These are phyloP conservation scores for Suillus luteus DNA, from an alignment of 768 basidiomycete species.

Conservation along the genomic window DNA sequence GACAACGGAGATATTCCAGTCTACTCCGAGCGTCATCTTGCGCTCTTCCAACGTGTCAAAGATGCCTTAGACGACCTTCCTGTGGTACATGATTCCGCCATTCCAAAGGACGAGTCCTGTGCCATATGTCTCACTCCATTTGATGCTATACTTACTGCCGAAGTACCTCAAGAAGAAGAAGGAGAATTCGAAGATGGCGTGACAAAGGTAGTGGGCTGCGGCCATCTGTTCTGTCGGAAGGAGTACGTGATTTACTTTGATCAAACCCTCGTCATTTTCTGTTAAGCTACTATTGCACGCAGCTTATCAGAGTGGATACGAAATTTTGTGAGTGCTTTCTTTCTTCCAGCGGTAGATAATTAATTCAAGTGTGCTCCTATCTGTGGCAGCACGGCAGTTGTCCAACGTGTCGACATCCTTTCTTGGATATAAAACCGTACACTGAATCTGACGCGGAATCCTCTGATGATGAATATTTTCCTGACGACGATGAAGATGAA, in stretches of 20 bases:
- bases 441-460: slow-evolving; percentile 64
- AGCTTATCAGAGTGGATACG: slow-evolving; percentile 72
- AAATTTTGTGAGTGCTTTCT: slow-evolving; percentile 43
- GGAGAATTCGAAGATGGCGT: slow-evolving; percentile 38
- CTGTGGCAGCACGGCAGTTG: slow-evolving; percentile 63
- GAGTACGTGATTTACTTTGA: slow-evolving; percentile 48
- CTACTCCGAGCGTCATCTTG: slow-evolving; percentile 17
- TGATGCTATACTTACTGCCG: slow-evolving; percentile 41
- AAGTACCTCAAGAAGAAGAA: slow-evolving; percentile 15
- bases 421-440: slow-evolving; percentile 53
- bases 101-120: slow-evolving; percentile 56
- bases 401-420: slow-evolving; percentile 63
- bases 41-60: slow-evolving; percentile 33
- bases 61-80: slow-evolving; percentile 48
- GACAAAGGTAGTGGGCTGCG: slow-evolving; percentile 59
- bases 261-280: background rate
- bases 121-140: slow-evolving; percentile 67
- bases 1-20: slow-evolving; percentile 19
- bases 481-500: slow-evolving; percentile 47
- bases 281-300: background rate
- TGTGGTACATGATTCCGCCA: slow-evolving; percentile 37
- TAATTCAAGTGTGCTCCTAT: slow-evolving; percentile 10
- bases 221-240: slow-evolving; percentile 66
- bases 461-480: slow-evolving; percentile 69
- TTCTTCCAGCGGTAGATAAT: background rate